phyloP scores from a whole-genome alignment of 2,329 filamentous ascomycete genomes.

The Sclerotinia trifoliorum region DNA sequence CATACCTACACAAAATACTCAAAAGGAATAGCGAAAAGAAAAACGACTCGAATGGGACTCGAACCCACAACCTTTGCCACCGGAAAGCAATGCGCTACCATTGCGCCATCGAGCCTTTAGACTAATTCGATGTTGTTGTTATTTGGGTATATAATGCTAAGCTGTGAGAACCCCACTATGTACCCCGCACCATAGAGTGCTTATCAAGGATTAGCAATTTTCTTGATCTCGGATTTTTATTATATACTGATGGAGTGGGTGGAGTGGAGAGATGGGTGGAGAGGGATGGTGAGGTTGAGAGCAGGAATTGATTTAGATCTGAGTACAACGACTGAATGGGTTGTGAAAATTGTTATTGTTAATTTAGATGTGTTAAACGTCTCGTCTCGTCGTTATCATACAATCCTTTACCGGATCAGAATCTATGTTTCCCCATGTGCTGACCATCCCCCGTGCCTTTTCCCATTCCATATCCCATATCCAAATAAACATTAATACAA shows the following conservation, averaged over 20 bases:
- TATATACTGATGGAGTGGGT: neutral
- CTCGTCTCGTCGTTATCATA: neutral
- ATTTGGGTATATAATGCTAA: neutral
- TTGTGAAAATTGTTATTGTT: neutral
- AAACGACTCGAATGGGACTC: slow-evolving; percentile 32
- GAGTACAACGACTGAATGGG: too few relatives aligned
- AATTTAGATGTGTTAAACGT: neutral
- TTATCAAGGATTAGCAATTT: too few relatives aligned
- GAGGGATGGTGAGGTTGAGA: neutral
- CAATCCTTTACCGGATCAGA: neutral
- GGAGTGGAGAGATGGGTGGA: neutral
- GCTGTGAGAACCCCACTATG: neutral
- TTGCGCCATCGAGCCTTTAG: slow-evolving; percentile 29
- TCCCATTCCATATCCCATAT: too few relatives aligned
- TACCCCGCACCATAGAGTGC: neutral
- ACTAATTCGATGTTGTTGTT: accelerated
- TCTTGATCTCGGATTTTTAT: too few relatives aligned
- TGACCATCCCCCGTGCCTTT: neutral
- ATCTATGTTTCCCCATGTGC: neutral
- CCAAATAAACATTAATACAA: neutral
- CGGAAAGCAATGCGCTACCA: slow-evolving; percentile 37
- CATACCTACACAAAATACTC: neutral
- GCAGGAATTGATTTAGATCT: too few relatives aligned
- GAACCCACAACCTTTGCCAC: slow-evolving; percentile 37
- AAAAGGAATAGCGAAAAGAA: neutral